These are phyloP conservation scores for Fusarium marasasianum DNA, from an alignment of 2,329 filamentous ascomycete species.

Conservation along the genomic window DNA sequence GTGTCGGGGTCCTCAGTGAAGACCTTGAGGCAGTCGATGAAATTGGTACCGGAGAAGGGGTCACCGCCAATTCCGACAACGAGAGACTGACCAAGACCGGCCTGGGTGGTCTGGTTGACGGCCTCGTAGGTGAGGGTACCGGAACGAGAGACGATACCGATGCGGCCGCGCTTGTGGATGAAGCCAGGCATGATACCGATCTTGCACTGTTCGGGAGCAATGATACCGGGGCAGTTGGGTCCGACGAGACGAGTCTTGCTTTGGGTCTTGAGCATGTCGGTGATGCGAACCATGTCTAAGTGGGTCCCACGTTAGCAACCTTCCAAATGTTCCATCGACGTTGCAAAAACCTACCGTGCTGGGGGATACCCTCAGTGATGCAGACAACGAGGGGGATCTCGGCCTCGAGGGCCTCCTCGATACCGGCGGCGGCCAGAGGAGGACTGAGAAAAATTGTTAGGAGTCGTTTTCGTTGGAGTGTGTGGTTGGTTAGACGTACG, in stretches of 20 bases:
- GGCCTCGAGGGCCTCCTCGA: constrained; percentile 93
- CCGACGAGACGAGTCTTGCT: constrained; percentile 96
- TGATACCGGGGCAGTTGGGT: constrained; percentile 98
- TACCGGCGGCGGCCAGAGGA: constrained; percentile 90
- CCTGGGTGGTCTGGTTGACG: constrained; percentile 98
- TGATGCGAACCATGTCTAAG: constrained; percentile 97
- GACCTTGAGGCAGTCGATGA: constrained; percentile 98
- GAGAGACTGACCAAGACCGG: constrained; percentile 95
- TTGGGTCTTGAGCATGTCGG: constrained; percentile 96
- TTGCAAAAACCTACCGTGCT: constrained; percentile 76
- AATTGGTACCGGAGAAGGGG: constrained; percentile 98
- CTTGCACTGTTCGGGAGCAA: constrained; percentile 96
- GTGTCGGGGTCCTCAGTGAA: constrained; percentile 97
- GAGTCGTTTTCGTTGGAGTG: constrained; percentile 8
- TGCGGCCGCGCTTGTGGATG: constrained; percentile 99
- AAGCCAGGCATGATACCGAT: constrained; percentile 99
- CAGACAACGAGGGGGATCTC: constrained; percentile 96
- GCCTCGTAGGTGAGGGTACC: constrained; percentile 99
- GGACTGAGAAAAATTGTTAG: constrained; percentile 65
- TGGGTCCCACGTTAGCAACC: constrained; percentile 26
- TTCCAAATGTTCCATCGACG: constrained; percentile 5
- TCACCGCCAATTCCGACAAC: constrained; percentile 98
- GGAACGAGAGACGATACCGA: constrained; percentile 98
- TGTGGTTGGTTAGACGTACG: constrained; percentile 63
- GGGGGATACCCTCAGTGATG: constrained; percentile 97